Evolutionary conservation across 345 rosid genomes (phyloP).

Genomic region (Linum usitatissimum): DNA sequence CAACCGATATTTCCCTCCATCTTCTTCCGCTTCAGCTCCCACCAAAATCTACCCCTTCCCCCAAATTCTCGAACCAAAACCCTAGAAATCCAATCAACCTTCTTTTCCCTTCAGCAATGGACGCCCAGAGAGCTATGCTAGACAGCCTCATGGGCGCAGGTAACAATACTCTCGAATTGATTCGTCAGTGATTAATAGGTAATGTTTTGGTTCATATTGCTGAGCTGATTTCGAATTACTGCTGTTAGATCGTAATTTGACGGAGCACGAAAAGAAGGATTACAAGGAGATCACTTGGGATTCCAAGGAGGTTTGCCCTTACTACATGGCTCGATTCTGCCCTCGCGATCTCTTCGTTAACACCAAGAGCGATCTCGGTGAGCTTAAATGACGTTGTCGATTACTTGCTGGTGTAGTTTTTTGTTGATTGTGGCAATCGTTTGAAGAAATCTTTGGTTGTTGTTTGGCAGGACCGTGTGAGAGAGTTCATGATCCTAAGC

Average conservation of each 20-base stretch:
- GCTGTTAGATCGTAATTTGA: conserved; percentile 66
- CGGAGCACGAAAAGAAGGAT: conserved; percentile 77
- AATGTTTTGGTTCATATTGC: not conserved
- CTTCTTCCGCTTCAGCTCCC: not conserved
- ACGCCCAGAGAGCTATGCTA: conserved; percentile 87
- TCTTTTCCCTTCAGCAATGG: conserved; percentile 30
- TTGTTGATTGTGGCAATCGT: not conserved
- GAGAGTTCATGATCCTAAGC: conserved; percentile 81
- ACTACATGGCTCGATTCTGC: conserved; percentile 92
- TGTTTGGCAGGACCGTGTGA: conserved; percentile 28
- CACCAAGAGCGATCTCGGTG: conserved; percentile 93
- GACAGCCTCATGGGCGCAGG: conserved; percentile 99
- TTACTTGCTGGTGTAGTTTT: not conserved
- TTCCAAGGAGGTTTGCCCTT: conserved; percentile 86
- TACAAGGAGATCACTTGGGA: conserved; percentile 82
- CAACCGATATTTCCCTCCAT: too few relatives aligned
- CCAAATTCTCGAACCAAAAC: not conserved
- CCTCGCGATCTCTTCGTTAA: conserved; percentile 97
- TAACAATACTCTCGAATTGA: conserved; percentile 12
- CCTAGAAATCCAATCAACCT: not conserved
- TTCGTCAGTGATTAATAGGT: not conserved
- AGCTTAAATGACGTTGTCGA: conserved; percentile 7
- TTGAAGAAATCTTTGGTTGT: not conserved
- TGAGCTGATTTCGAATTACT: not conserved
- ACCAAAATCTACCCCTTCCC: not conserved